Percentiles rank a stretch among this genome's conserved stretches.
These are phyloP conservation scores for Terfezia claveryi DNA, from an alignment of 495 filamentous ascomycete species.

Conservation along the genomic window DNA sequence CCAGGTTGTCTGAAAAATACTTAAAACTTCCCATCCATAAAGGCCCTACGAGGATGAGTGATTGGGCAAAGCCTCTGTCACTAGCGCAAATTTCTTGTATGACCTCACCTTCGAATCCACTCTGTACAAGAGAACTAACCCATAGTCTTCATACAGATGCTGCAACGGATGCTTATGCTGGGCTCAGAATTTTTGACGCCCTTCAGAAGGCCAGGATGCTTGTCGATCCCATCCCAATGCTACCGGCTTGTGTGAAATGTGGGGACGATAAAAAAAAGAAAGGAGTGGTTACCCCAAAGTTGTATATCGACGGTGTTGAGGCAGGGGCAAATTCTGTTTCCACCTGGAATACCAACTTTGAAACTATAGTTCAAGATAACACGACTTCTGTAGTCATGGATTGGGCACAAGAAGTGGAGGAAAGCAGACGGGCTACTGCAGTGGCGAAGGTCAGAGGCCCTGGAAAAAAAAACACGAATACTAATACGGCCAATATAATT, in stretches of 20 bases:
- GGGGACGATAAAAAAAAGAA: not conserved
- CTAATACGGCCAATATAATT: too few species aligned
- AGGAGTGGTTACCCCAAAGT: not conserved
- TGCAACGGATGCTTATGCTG: conserved; percentile 64
- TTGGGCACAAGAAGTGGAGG: not conserved
- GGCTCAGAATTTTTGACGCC: conserved; percentile 44
- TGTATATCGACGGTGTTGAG: too few species aligned
- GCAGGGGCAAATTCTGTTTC: too few species aligned
- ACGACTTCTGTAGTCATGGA: not conserved
- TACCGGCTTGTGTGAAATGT: conserved; percentile 24
- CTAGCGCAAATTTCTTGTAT: conserved; percentile 52
- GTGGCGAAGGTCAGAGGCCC: too few species aligned
- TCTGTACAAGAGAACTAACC: not conserved
- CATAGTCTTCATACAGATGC: conserved; percentile 33
- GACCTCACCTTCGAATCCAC: conserved; percentile 8
- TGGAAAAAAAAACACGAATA: too few species aligned
- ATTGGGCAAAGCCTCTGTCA: conserved; percentile 43
- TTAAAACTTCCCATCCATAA: conserved; percentile 61
- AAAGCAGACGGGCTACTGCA: not conserved
- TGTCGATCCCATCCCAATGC: conserved; percentile 45
- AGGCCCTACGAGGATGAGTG: conserved; percentile 41
- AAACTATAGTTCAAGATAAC: too few species aligned
- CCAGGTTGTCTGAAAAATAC: conserved; percentile 44
- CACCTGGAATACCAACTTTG: too few species aligned
- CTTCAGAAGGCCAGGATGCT: conserved; percentile 43